Evolutionary conservation across 805 yeast genomes (phyloP).

Genomic region (Lipomyces kockii): DNA sequence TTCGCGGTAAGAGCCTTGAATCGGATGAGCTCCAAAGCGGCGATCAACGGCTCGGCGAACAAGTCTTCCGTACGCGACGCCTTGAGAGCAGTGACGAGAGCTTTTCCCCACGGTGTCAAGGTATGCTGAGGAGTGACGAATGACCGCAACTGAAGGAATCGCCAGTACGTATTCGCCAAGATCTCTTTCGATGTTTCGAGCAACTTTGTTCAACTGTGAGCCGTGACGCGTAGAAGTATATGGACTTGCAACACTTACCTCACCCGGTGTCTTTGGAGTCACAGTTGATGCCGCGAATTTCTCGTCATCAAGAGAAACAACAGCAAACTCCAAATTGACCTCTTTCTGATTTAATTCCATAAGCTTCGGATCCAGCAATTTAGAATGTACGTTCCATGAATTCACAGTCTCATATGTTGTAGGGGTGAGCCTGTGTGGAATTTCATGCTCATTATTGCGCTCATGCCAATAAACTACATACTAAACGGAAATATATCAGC

Average conservation of each 20-base stretch:
- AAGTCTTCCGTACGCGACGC: slow-evolving; percentile 46
- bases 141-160: slow-evolving; percentile 33
- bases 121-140: slow-evolving; percentile 29
- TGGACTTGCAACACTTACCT: neutral
- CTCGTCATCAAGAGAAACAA: slow-evolving; percentile 45
- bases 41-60: slow-evolving; percentile 40
- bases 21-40: slow-evolving; percentile 40
- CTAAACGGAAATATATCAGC: slow-evolving; percentile 6
- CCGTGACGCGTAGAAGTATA: neutral
- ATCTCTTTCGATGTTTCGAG: slow-evolving; percentile 20
- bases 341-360: slow-evolving; percentile 40
- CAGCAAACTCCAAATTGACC: slow-evolving; percentile 42
- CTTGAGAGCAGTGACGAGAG: slow-evolving; percentile 57
- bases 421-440: slow-evolving; percentile 61
- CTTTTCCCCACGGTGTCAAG: slow-evolving; percentile 48
- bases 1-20: slow-evolving; percentile 39
- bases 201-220: neutral
- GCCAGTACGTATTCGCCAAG: slow-evolving; percentile 20
- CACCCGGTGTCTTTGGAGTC: slow-evolving; percentile 11
- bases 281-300: slow-evolving; percentile 43
- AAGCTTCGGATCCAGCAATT: slow-evolving; percentile 35
- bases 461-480: slow-evolving; percentile 61
- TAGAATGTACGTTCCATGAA: slow-evolving; percentile 43
- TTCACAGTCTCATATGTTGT: slow-evolving; percentile 53
- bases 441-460: slow-evolving; percentile 45